Percentiles rank a stretch among this genome's conserved stretches.
These are phyloP conservation scores for Mrakia frigida DNA, from an alignment of 768 basidiomycete species.

Conservation along the genomic window DNA sequence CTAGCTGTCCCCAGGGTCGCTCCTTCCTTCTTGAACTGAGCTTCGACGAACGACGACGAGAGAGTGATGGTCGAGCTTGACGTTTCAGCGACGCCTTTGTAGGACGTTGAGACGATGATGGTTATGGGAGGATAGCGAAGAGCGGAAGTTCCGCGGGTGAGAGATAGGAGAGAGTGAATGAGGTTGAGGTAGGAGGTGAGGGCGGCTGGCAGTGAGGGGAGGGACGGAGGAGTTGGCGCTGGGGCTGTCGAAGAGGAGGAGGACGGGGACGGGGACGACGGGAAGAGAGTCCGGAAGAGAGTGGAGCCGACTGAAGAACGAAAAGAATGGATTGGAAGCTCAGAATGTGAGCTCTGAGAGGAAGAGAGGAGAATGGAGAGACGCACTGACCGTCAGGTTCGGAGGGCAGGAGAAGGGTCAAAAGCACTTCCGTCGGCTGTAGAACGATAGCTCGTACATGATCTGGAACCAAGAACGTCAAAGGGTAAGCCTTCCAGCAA, in stretches of 20 bases:
- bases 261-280: not conserved
- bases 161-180: not conserved
- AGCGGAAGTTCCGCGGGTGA: not conserved
- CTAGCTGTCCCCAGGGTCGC: not conserved
- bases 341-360: not conserved
- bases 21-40: slow-evolving; percentile 3
- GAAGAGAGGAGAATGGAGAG: not conserved
- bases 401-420: not conserved
- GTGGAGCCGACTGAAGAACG: not conserved
- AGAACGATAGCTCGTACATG: not conserved
- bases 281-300: not conserved
- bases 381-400: not conserved
- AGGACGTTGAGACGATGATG: not conserved
- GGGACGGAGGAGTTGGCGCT: not conserved
- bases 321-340: not conserved
- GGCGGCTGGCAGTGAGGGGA: not conserved
- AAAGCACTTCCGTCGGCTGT: not conserved
- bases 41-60: not conserved
- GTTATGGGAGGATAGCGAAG: not conserved
- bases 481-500: not conserved
- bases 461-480: not conserved
- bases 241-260: not conserved
- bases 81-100: slow-evolving; percentile 7
- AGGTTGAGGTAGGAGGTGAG: slow-evolving; percentile 1
- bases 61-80: not conserved